These are phyloP conservation scores for Hemisphaericaspora subhashii DNA, from an alignment of 1,139 yeast genomes.

Conservation along the genomic window DNA sequence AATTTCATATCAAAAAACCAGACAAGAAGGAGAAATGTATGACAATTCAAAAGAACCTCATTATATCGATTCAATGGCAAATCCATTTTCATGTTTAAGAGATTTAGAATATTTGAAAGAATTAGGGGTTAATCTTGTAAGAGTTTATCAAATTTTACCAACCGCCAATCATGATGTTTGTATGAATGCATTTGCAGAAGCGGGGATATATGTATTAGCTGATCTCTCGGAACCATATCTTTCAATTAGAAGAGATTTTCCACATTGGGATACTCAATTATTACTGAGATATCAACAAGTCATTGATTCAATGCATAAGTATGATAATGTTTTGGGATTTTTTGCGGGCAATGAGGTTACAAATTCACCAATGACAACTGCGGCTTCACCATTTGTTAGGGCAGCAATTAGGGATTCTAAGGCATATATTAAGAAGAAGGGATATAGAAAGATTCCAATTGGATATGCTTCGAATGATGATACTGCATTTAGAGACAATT, in stretches of 20 bases:
- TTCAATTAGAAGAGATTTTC: constrained; percentile 50
- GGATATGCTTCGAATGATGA: constrained; percentile 67
- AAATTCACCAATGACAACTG: constrained; percentile 46
- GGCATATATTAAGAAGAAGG: constrained; percentile 39
- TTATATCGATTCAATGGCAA: constrained; percentile 56
- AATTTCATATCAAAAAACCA: constrained; percentile 55
- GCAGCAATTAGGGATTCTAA: constrained; percentile 63
- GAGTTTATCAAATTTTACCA: constrained; percentile 59
- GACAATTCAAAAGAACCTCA: constrained; percentile 25
- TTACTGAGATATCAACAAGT: constrained; percentile 45
- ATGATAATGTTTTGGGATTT: constrained; percentile 53
- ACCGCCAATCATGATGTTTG: constrained; percentile 51
- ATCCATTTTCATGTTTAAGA: constrained; percentile 45
- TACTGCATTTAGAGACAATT: constrained; percentile 43
- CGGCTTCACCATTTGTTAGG: constrained; percentile 60
- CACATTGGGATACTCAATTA: constrained; percentile 46
- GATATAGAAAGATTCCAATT: constrained; percentile 54
- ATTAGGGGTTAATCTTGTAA: constrained; percentile 51
- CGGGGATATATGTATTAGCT: constrained; percentile 56
- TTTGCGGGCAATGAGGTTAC: constrained; percentile 67
- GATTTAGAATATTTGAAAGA: constrained; percentile 50
- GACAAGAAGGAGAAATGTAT: constrained; percentile 30
- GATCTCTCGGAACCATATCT: constrained; percentile 56
- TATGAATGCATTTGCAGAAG: constrained; percentile 50
- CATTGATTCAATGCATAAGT: constrained; percentile 49